Evolutionary conservation across 192 early-diverging fungal genomes (phyloP).

Genomic region (Thoreauomyces humboldtii): DNA sequence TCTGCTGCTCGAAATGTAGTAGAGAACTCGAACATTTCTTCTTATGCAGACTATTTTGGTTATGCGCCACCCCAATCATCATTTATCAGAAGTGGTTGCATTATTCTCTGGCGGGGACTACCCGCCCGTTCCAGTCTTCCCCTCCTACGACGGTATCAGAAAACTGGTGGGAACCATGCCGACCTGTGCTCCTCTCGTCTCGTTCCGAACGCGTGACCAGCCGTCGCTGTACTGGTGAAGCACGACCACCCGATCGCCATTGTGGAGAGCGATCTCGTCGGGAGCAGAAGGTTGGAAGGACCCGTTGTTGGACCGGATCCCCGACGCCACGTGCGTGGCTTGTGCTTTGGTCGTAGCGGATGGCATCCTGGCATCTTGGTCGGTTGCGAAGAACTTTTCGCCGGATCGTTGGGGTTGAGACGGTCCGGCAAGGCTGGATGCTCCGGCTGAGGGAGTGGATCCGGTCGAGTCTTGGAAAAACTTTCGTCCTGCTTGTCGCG

Average conservation of each 20-base stretch:
- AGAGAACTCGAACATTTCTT: too few species aligned
- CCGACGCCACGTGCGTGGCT: too few species aligned
- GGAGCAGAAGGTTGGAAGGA: background rate
- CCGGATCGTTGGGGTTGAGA: background rate
- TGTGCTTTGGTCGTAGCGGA: background rate
- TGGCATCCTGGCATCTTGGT: background rate
- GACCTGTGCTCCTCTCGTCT: background rate
- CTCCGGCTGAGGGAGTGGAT: background rate
- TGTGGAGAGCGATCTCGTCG: slow-evolving; percentile 7
- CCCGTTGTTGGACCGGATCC: too few species aligned
- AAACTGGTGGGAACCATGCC: slow-evolving; percentile 18
- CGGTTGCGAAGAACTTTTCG: background rate
- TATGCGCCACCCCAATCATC: too few species aligned
- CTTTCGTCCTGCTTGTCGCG: too few species aligned
- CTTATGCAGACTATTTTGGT: too few species aligned
- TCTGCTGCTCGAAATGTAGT: too few species aligned
- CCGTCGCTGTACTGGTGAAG: slow-evolving; percentile 5
- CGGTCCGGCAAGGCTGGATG: background rate
- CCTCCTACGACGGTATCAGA: too few species aligned
- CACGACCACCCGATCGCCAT: slow-evolving; percentile 13
- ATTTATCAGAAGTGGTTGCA: too few species aligned
- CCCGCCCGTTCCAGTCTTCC: too few species aligned
- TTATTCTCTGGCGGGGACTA: too few species aligned
- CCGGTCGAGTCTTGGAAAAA: too few species aligned
- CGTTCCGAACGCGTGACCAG: slow-evolving; percentile 12